Evolutionary conservation across 2,329 filamentous ascomycete species (phyloP), one percentile per base, ranked within the genome.

Genomic region (Lithohypha guttulata): DNA sequence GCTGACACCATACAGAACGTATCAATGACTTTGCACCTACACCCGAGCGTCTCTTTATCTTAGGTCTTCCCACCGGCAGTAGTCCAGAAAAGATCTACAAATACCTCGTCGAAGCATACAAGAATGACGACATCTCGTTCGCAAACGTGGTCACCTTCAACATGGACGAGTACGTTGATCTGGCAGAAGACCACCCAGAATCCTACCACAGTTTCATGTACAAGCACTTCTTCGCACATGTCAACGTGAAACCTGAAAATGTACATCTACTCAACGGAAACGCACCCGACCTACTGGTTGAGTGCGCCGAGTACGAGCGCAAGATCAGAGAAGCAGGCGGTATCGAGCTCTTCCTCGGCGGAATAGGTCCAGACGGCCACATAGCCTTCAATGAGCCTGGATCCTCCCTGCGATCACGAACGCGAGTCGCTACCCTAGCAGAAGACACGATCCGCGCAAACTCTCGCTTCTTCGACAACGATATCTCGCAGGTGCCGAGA

Each of bases 171-270:
- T 93, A 93, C 55, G 82, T 91, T 49, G 82, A 81, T 42, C 73
- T 93, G 46, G 79, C 84, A 22, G 77, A 82, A 53, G 82, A 87
- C 52, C 83, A 93, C 58, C 78, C 83, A 9, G 79, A 91, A 59
- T 85, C 79, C 53, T 93, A 93, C 63, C 84, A 93, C 65, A 83
- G 79, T 49, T 93, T 91, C 68, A 91, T 93, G 84, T 93, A 86
- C 73, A 84, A 82, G 62, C 73, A 91, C 64, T 85, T 93, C 69
- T 93, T 93, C 69, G 84, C 81, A 29, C 84, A 78, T 48, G 79
- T 91, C 52, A 83, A 93, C 55, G 79, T 91, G 51, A 73, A 78
- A 49, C 84, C 84, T 4, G 71, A 73, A 54, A 87, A 89, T 58
- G 84, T 91, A 56, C 79, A 93, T 63, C 85, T 91, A 53, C 73